phyloP scores from a whole-genome alignment of 2,329 filamentous ascomycete genomes.

The Neonectria faginata region DNA sequence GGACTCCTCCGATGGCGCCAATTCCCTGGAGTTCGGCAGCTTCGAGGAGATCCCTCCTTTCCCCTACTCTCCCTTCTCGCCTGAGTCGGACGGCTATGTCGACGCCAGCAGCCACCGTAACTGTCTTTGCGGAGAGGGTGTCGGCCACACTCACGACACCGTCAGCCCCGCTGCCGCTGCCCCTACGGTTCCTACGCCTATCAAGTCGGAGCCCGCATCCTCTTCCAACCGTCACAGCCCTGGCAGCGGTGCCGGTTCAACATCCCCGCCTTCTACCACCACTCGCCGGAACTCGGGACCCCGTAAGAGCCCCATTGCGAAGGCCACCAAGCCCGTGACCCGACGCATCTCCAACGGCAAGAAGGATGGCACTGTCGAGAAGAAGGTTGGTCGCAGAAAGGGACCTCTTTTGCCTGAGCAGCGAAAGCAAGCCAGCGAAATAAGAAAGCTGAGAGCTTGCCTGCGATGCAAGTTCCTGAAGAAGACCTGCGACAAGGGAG shows the following conservation, averaged over 20 bases:
- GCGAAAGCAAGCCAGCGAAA: conserved; percentile 95
- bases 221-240: conserved; percentile 70
- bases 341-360: conserved; percentile 82
- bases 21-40: conserved; percentile 77
- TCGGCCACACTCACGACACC: conserved; percentile 61
- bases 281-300: conserved; percentile 74
- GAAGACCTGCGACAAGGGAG: conserved; percentile 98
- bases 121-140: conserved; percentile 68
- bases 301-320: conserved; percentile 82
- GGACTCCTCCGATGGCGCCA: conserved; percentile 81
- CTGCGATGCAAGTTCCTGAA: conserved; percentile 98
- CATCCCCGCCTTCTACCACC: conserved; percentile 70
- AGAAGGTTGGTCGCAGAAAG: conserved; percentile 91
- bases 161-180: conserved; percentile 77
- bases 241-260: conserved; percentile 69
- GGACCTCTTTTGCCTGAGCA: conserved; percentile 93
- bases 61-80: conserved; percentile 83
- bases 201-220: conserved; percentile 66
- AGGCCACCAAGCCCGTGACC: conserved; percentile 84
- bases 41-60: conserved; percentile 82
- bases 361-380: conserved; percentile 83
- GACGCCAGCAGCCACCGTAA: conserved; percentile 71
- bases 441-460: conserved; percentile 93
- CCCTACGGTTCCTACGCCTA: conserved; percentile 75
- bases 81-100: conserved; percentile 79